Evolutionary conservation across 2,329 filamentous ascomycete species (phyloP).

Genomic region (Botrytis elliptica): DNA sequence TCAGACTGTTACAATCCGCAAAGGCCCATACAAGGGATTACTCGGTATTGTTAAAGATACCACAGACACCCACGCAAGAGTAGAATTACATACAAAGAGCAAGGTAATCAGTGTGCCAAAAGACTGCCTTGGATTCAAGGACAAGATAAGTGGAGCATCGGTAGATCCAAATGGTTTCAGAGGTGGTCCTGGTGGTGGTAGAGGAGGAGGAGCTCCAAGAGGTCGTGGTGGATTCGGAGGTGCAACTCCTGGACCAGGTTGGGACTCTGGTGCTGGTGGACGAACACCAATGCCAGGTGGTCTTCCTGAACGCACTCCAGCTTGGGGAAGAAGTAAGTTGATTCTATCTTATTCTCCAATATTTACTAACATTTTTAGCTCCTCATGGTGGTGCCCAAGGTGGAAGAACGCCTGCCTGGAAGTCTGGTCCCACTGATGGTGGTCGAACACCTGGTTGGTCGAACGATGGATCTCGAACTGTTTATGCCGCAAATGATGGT

Average conservation of each 20-base stretch:
- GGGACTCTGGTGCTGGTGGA: conserved; percentile 54
- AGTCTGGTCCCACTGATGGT: conserved; percentile 45
- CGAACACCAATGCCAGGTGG: conserved; percentile 64
- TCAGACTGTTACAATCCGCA: conserved; percentile 85
- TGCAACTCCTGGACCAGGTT: conserved; percentile 49
- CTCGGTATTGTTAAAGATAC: conserved; percentile 95
- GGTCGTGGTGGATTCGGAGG: conserved; percentile 49
- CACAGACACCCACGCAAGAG: conserved; percentile 78
- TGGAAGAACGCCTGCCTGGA: conserved; percentile 68
- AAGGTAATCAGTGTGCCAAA: conserved; percentile 86
- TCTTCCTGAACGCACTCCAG: conserved; percentile 68
- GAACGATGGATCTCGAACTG: conserved; percentile 61
- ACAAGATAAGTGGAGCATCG: conserved; percentile 75
- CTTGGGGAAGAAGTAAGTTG: conserved; percentile 70
- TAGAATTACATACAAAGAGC: conserved; percentile 92
- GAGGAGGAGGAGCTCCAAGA: conserved; percentile 39
- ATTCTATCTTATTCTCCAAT: neutral
- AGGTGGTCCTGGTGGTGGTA: conserved; percentile 41
- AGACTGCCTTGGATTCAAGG: conserved; percentile 79
- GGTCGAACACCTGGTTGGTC: conserved; percentile 69
- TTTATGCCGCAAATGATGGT: conserved; percentile 64
- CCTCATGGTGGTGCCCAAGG: conserved; percentile 55
- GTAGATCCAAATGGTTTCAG: conserved; percentile 61
- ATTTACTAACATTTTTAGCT: conserved; percentile 38
- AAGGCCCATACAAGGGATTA: conserved; percentile 87